These are phyloP conservation scores for Exophiala xenobiotica DNA, from an alignment of 2,329 filamentous ascomycete genomes.

Conservation along the genomic window DNA sequence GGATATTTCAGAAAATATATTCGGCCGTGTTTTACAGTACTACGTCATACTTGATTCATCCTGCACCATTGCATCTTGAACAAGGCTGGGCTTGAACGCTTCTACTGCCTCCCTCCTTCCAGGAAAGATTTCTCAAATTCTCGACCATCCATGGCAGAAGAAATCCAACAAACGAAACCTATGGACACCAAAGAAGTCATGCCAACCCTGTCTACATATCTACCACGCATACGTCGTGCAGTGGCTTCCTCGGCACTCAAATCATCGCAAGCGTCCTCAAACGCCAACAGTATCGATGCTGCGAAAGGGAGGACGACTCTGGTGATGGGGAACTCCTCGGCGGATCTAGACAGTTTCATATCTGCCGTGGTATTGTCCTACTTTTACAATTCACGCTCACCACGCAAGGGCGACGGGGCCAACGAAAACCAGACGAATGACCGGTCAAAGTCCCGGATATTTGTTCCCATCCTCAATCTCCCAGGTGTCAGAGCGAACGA, in stretches of 20 bases:
- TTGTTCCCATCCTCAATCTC: conserved; percentile 61
- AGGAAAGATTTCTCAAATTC: no score
- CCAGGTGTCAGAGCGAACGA: conserved; percentile 48
- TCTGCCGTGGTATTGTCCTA: conserved; percentile 63
- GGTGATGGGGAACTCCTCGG: conserved; percentile 47
- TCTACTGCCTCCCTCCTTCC: no score
- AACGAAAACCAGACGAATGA: conserved; percentile 13
- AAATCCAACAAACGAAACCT: no score
- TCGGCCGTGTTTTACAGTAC: no score
- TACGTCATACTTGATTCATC: no score
- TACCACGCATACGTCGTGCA: neutral
- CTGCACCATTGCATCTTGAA: no score
- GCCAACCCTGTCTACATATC: conserved; percentile 6
- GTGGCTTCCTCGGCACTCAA: neutral
- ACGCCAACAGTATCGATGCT: neutral
- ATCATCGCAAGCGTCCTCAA: neutral
- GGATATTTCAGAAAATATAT: no score
- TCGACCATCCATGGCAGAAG: no score
- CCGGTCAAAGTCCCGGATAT: no score
- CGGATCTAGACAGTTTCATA: conserved; percentile 63
- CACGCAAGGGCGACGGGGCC: conserved; percentile 9
- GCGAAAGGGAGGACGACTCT: conserved; percentile 35
- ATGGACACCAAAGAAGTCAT: no score
- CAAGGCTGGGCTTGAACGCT: no score
- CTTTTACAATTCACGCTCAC: conserved; percentile 45